A percentile compares a stretch with the other conserved stretches of the same genome.
Conservation (phyloP, 2,329 filamentous ascomycete genomes). For the Ascochyta lentis region DNA sequence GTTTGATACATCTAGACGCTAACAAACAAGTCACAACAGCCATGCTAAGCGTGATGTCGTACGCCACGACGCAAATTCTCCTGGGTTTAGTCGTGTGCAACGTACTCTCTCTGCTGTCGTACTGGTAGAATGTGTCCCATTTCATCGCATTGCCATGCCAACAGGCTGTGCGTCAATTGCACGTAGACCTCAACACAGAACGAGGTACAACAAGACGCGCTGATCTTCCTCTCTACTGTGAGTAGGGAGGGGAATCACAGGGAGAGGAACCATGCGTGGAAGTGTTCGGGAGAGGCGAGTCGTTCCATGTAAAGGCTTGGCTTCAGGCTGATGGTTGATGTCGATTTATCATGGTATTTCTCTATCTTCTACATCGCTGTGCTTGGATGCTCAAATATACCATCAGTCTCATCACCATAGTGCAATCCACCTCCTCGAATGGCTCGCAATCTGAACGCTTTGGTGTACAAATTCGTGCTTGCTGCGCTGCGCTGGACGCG, state of each 20-base stretch:
- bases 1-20: no score
- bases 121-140: background rate
- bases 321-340: background rate
- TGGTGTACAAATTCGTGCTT: background rate
- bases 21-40: no score
- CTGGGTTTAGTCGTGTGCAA: no score
- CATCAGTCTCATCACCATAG: background rate
- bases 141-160: background rate
- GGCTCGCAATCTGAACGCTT: background rate
- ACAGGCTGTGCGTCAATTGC: background rate
- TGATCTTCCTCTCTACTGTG: no score
- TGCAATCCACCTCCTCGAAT: background rate
- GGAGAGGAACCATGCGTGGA: background rate
- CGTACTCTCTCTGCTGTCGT: background rate
- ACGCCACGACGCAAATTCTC: no score
- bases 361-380: conserved; percentile 8
- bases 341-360: conserved; percentile 13
- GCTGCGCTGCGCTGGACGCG: background rate
- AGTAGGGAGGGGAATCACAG: background rate
- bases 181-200: background rate
- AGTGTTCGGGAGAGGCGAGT: background rate
- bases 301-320: no score
- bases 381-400: background rate
- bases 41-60: no score
- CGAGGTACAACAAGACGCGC: no score